A percentile compares a stretch with the other conserved stretches of the same genome.
Evolutionary conservation across 371 early-diverging fungal genomes (phyloP).

Genomic region (Mucor piriformis): DNA sequence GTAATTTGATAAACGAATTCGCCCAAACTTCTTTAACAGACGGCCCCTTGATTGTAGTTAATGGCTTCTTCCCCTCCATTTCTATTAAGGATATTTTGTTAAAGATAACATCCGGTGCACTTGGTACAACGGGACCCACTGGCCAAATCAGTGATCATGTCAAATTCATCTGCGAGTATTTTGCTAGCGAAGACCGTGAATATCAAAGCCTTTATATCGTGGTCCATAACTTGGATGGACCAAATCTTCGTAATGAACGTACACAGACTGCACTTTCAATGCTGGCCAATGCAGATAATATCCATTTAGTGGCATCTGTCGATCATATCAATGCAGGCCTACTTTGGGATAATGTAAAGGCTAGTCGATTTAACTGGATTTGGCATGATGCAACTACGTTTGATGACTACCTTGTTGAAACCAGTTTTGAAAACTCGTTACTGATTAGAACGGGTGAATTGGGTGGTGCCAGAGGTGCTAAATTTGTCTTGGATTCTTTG

Average conservation of each 20-base stretch:
- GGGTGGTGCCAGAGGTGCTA: constrained; percentile 71
- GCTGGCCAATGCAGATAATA: constrained; percentile 67
- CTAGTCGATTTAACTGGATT: constrained; percentile 75
- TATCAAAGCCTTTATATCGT: constrained; percentile 69
- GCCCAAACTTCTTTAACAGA: constrained; percentile 56
- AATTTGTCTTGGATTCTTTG: constrained; percentile 82
- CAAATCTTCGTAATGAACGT: constrained; percentile 74
- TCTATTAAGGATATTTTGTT: constrained; percentile 72
- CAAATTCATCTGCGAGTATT: constrained; percentile 64
- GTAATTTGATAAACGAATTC: constrained; percentile 73
- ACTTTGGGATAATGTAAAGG: constrained; percentile 81
- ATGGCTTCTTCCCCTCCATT: constrained; percentile 84
- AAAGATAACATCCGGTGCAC: constrained; percentile 57
- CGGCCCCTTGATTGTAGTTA: constrained; percentile 75
- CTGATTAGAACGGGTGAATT: constrained; percentile 60
- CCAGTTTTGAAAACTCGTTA: constrained; percentile 78
- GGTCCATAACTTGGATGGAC: constrained; percentile 92
- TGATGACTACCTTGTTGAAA: constrained; percentile 78
- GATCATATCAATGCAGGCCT: constrained; percentile 91
- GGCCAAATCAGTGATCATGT: constrained; percentile 69
- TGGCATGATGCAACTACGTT: constrained; percentile 93
- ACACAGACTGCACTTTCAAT: constrained; percentile 67
- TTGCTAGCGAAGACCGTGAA: constrained; percentile 48
- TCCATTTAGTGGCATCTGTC: constrained; percentile 83
- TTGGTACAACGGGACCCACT: constrained; percentile 34